Conservation (phyloP, 192 early-diverging fungal genomes). For the Coemansia sp. region DNA sequence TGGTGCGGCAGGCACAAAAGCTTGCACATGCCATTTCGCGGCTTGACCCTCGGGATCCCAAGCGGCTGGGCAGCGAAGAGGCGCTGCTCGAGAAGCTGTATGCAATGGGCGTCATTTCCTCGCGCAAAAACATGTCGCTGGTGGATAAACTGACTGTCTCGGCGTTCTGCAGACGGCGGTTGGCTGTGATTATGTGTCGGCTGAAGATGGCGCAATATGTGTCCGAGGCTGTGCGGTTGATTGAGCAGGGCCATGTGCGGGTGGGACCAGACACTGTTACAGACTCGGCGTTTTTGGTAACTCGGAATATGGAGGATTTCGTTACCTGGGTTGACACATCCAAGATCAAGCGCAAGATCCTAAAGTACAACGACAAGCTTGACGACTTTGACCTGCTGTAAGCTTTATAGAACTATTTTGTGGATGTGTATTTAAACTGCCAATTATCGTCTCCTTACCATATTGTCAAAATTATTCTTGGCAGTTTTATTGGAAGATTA, state of each 20-base stretch:
- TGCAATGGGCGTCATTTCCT: constrained; percentile 76
- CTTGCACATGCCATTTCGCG: constrained; percentile 80
- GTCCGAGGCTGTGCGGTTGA: constrained; percentile 81
- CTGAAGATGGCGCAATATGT: constrained; percentile 94
- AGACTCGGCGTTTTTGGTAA: constrained; percentile 86
- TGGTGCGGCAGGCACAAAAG: constrained; percentile 77
- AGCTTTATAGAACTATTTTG: constrained; percentile 2
- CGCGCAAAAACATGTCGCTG: constrained; percentile 73
- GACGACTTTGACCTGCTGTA: constrained; percentile 88
- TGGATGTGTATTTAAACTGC: too few relatives aligned
- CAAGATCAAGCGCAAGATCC: constrained; percentile 94
- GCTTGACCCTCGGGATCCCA: constrained; percentile 82
- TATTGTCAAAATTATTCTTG: too few relatives aligned
- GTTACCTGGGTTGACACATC: constrained; percentile 98
- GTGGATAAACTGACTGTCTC: constrained; percentile 81
- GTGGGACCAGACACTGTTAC: constrained; percentile 88
- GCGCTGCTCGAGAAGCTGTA: constrained; percentile 84
- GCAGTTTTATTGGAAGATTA: too few relatives aligned
- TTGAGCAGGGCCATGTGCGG: constrained; percentile 94
- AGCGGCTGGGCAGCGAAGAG: constrained; percentile 68
- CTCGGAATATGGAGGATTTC: constrained; percentile 91
- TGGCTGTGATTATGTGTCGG: constrained; percentile 92
- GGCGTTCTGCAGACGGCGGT: constrained; percentile 78
- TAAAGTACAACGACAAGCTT: constrained; percentile 90
- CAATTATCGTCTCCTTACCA: too few relatives aligned